Evolutionary conservation across 2,329 filamentous ascomycete genomes (phyloP).

Genomic region (Pseudogymnoascus sp.): DNA sequence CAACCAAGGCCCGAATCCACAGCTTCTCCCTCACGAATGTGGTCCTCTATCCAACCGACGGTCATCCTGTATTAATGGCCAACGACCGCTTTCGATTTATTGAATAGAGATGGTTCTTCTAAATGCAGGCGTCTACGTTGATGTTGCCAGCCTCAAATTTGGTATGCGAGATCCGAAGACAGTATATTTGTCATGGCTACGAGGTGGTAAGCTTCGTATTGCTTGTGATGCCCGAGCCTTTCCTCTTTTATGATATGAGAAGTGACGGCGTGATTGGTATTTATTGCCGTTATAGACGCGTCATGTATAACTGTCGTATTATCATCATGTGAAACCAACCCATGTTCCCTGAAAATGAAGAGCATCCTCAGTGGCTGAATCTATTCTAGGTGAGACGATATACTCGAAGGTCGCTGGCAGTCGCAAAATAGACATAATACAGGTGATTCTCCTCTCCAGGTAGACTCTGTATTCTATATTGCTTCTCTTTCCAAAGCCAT

Average conservation of each 20-base stretch:
- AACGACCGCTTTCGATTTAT: background rate
- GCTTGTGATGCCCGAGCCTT: background rate
- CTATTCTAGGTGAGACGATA: background rate
- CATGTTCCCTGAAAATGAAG: too few species aligned
- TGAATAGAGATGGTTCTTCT: background rate
- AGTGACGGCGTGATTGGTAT: background rate
- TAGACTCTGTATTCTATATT: background rate
- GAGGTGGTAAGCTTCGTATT: background rate
- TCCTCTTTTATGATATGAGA: background rate
- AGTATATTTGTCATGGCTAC: background rate
- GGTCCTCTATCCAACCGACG: background rate
- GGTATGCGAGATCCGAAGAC: background rate
- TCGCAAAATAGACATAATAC: background rate
- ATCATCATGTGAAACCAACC: too few species aligned
- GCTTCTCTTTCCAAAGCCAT: constrained; percentile 9
- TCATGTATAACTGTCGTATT: too few species aligned
- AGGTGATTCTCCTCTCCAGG: background rate
- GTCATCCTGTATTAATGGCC: background rate
- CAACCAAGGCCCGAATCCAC: background rate
- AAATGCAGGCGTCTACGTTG: background rate
- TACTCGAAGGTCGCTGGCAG: background rate
- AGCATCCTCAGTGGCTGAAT: too few species aligned
- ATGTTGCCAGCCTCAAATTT: background rate
- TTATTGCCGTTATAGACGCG: background rate
- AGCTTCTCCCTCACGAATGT: background rate